These are phyloP conservation scores for Phylloboletellus chloephorus DNA, from an alignment of 1,284 basidiomycete species.

Conservation along the genomic window DNA sequence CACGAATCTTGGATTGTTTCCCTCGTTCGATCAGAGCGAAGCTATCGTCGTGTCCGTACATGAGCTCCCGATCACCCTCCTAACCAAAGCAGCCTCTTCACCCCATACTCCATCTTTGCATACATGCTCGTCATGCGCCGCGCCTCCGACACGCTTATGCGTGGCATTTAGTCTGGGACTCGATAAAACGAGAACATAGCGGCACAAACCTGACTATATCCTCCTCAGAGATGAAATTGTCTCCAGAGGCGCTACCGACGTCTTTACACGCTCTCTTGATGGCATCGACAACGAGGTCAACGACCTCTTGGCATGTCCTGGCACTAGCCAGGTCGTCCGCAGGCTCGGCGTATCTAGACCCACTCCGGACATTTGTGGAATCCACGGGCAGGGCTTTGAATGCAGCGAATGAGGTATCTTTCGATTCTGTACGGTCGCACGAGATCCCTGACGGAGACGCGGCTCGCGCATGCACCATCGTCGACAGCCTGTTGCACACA, in stretches of 20 bases:
- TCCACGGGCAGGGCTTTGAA: conserved; percentile 75
- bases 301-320: conserved; percentile 70
- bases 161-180: conserved; percentile 11
- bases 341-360: conserved; percentile 51
- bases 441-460: conserved; percentile 29
- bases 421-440: conserved; percentile 25
- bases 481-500: conserved; percentile 15
- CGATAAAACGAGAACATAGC: background rate
- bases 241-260: conserved; percentile 41
- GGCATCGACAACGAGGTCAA: conserved; percentile 66
- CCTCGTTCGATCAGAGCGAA: conserved; percentile 11
- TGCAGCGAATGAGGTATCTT: conserved; percentile 51
- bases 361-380: conserved; percentile 50
- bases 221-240: conserved; percentile 53
- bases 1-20: conserved; percentile 9
- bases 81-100: conserved; percentile 84
- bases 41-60: conserved; percentile 14
- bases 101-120: conserved; percentile 85
- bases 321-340: conserved; percentile 59
- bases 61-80: conserved; percentile 40
- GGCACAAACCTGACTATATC: conserved; percentile 71
- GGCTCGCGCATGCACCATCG: conserved; percentile 6
- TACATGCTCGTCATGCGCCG: conserved; percentile 77
- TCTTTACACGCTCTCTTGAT: conserved; percentile 67
- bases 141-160: conserved; percentile 67